Evolutionary conservation across 768 basidiomycete genomes (phyloP).

Genomic region (Calocera viscosa): DNA sequence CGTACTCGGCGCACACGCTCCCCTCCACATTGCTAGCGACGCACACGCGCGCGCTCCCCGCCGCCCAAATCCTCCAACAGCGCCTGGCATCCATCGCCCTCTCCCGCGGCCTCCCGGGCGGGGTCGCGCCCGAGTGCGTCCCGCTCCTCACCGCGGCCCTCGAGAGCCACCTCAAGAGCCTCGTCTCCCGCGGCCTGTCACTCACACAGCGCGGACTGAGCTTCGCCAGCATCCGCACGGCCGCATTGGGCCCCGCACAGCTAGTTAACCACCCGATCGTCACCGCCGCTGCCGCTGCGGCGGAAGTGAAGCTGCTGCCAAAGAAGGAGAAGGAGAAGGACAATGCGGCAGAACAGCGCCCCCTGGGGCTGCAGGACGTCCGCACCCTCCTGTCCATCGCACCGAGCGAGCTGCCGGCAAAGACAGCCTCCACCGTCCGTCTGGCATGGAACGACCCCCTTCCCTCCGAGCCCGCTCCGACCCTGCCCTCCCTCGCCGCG

Average conservation of each 20-base stretch:
- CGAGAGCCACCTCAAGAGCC: background rate
- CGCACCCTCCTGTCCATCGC: background rate
- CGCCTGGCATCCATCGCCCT: background rate
- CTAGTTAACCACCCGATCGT: background rate
- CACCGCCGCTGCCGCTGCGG: background rate
- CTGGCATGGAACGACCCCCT: background rate
- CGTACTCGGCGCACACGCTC: background rate
- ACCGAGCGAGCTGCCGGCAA: background rate
- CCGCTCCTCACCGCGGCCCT: background rate
- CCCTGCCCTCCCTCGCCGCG: background rate
- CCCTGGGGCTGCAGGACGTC: background rate
- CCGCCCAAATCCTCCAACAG: background rate
- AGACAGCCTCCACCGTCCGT: background rate
- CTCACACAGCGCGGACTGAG: background rate
- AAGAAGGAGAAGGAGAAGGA: background rate
- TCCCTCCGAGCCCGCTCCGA: background rate
- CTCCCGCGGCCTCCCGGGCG: background rate
- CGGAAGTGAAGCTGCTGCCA: background rate
- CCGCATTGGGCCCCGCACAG: background rate
- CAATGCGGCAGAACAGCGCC: background rate
- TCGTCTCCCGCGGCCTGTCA: background rate
- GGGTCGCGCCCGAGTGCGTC: background rate
- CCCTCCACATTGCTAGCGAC: background rate
- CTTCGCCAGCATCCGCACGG: background rate
- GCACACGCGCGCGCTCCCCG: background rate